Evolutionary conservation across 352 stramenopile genomes (phyloP).

Genomic region (Globisporangium solare): DNA sequence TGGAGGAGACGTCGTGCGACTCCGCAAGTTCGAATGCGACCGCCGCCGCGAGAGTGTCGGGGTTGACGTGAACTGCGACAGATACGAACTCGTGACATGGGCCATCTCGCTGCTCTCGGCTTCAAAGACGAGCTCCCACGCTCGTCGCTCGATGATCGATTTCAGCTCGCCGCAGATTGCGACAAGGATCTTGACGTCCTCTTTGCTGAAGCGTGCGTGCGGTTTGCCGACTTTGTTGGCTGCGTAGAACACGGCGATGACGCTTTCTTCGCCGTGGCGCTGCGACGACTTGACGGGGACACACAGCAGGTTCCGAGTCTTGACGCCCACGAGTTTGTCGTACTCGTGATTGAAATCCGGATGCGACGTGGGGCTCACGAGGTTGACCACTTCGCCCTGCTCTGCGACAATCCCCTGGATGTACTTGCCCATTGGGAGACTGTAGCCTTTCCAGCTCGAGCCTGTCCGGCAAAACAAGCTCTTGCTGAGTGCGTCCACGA

Average conservation of each 20-base stretch:
- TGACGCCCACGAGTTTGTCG: conserved; percentile 50
- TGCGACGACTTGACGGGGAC: conserved; percentile 60
- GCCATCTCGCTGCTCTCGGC: conserved; percentile 32
- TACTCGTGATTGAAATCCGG: conserved; percentile 67
- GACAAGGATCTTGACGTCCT: conserved; percentile 65
- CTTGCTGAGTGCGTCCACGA: conserved; percentile 70
- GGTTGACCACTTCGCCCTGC: conserved; percentile 48
- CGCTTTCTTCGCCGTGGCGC: conserved; percentile 59
- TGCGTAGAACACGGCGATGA: conserved; percentile 78
- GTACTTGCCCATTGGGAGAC: conserved; percentile 58
- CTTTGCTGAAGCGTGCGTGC: conserved; percentile 40
- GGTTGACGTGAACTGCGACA: conserved; percentile 70
- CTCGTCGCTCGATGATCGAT: conserved; percentile 55
- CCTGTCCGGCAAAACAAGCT: conserved; percentile 63
- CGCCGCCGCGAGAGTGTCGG: conserved; percentile 27
- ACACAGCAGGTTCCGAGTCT: conserved; percentile 65
- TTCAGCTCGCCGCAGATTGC: conserved; percentile 62
- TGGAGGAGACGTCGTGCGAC: conserved; percentile 14
- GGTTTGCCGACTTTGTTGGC: conserved; percentile 60
- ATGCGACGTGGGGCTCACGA: conserved; percentile 51
- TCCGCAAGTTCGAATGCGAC: conserved; percentile 19
- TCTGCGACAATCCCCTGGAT: conserved; percentile 66
- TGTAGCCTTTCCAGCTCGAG: conserved; percentile 66
- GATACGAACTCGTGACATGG: conserved; percentile 59
- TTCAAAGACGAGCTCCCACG: conserved; percentile 74